A percentile compares a stretch with the other conserved stretches of the same genome.
phyloP scores from a whole-genome alignment of 352 stramenopile genomes.

The Globisporangium uncinulatum region DNA sequence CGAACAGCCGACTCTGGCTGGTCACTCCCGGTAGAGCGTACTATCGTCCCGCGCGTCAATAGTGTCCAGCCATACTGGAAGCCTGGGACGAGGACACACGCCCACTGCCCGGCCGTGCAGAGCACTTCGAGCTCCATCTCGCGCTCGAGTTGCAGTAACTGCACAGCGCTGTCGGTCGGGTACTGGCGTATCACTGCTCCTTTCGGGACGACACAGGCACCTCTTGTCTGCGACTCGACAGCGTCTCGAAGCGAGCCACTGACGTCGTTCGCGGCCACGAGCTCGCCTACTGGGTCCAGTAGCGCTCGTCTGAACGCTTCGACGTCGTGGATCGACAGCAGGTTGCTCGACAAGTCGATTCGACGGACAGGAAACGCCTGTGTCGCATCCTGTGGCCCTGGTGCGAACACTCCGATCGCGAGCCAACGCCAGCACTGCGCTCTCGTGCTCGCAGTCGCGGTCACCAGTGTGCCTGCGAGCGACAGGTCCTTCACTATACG shows the following conservation, averaged over 20 bases:
- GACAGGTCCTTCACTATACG: slow-evolving; percentile 1
- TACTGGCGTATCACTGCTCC: not conserved
- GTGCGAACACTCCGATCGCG: slow-evolving; percentile 8
- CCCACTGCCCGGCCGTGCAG: not conserved
- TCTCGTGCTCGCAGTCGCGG: slow-evolving; percentile 1
- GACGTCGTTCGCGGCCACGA: not conserved
- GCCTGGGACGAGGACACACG: slow-evolving; percentile 6
- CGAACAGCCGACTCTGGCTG: not conserved
- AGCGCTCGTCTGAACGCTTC: slow-evolving; percentile 3
- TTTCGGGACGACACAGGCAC: not conserved
- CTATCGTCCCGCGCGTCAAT: not conserved
- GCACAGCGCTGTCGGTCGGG: not conserved
- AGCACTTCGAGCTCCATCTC: slow-evolving; percentile 5
- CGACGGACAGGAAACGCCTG: not conserved
- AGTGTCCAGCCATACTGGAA: slow-evolving; percentile 7
- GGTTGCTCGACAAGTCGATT: slow-evolving; percentile 10
- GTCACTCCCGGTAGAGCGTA: not conserved
- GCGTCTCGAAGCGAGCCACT: not conserved
- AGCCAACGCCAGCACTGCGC: slow-evolving; percentile 16
- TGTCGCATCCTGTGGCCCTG: too few species aligned
- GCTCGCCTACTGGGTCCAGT: not conserved
- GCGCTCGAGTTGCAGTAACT: not conserved
- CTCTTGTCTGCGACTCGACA: not conserved
- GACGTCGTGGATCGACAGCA: slow-evolving; percentile 5
- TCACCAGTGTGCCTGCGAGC: slow-evolving; percentile 1